Conservation (phyloP, 75 land plant genomes). For the Ceratopteris richardii region DNA sequence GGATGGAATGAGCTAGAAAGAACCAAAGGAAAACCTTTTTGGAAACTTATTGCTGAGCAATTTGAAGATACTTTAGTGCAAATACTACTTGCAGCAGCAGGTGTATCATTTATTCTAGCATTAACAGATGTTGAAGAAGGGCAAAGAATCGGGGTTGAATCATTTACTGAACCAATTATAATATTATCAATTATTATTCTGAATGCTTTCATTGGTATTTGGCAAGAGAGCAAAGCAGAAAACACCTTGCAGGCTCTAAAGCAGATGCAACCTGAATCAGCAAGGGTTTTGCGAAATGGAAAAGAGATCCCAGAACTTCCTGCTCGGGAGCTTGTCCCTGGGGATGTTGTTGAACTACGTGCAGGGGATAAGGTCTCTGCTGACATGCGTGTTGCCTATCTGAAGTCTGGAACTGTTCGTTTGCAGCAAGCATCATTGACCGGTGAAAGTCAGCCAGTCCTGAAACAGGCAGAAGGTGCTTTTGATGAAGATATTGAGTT, state of each 20-base stretch:
- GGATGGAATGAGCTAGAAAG: slow-evolving; percentile 75
- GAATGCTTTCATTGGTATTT: slow-evolving; percentile 81
- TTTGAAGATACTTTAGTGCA: slow-evolving; percentile 82
- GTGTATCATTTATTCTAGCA: slow-evolving; percentile 67
- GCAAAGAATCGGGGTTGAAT: slow-evolving; percentile 32
- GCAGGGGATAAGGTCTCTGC: slow-evolving; percentile 43
- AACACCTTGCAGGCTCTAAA: slow-evolving; percentile 70
- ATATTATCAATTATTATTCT: slow-evolving; percentile 64
- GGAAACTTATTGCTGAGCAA: slow-evolving; percentile 59
- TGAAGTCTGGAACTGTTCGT: slow-evolving; percentile 49
- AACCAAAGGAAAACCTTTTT: slow-evolving; percentile 51
- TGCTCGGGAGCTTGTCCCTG: slow-evolving; percentile 69
- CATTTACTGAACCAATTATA: slow-evolving; percentile 75
- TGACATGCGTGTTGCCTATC: slow-evolving; percentile 58
- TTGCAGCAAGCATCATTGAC: slow-evolving; percentile 74
- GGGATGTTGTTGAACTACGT: slow-evolving; percentile 70
- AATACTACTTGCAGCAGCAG: slow-evolving; percentile 71
- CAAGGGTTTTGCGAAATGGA: slow-evolving; percentile 52
- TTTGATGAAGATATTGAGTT: slow-evolving; percentile 47
- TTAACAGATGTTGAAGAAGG: slow-evolving; percentile 45
- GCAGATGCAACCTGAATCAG: slow-evolving; percentile 68
- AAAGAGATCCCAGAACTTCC: slow-evolving; percentile 35
- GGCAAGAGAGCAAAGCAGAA: slow-evolving; percentile 92
- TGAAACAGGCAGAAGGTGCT: slow-evolving; percentile 45
- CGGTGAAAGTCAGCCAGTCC: slow-evolving; percentile 76